phyloP scores from a whole-genome alignment of 192 early-diverging fungal species.

The Entophlyctis helioformis region DNA sequence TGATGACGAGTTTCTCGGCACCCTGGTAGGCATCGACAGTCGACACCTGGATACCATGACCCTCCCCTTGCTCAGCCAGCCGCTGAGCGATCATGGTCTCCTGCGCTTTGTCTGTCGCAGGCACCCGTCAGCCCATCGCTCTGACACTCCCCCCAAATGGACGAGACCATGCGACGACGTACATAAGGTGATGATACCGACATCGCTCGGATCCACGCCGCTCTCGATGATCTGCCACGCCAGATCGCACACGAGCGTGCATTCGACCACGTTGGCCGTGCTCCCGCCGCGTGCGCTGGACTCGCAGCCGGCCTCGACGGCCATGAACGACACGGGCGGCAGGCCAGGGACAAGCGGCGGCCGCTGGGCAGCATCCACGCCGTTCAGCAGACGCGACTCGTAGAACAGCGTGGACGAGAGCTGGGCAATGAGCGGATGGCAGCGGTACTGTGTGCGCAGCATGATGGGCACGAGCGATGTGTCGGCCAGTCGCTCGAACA shows the following conservation, averaged over 20 bases:
- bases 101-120: slow-evolving; percentile 45
- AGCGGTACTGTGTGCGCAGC: slow-evolving; percentile 63
- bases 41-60: slow-evolving; percentile 35
- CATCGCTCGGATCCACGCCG: slow-evolving; percentile 27
- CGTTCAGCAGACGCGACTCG: slow-evolving; percentile 30
- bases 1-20: slow-evolving; percentile 64
- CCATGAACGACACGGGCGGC: slow-evolving; percentile 44
- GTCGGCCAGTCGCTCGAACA: slow-evolving; percentile 66
- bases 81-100: slow-evolving; percentile 29
- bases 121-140: neutral
- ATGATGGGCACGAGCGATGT: slow-evolving; percentile 41
- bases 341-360: slow-evolving; percentile 32
- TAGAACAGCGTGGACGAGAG: slow-evolving; percentile 60
- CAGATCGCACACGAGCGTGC: slow-evolving; percentile 23
- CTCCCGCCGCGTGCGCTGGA: slow-evolving; percentile 31
- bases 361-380: slow-evolving; percentile 14
- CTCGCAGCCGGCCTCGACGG: slow-evolving; percentile 36
- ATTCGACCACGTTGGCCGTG: slow-evolving; percentile 42
- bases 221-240: slow-evolving; percentile 24
- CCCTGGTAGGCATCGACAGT: slow-evolving; percentile 71
- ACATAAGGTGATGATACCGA: slow-evolving; percentile 66
- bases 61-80: slow-evolving; percentile 9
- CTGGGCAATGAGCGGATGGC: slow-evolving; percentile 49
- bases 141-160: too few species aligned
- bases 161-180: slow-evolving; percentile 7